Conservation (phyloP, 441 rosid species). For the Aleurites moluccanus region DNA sequence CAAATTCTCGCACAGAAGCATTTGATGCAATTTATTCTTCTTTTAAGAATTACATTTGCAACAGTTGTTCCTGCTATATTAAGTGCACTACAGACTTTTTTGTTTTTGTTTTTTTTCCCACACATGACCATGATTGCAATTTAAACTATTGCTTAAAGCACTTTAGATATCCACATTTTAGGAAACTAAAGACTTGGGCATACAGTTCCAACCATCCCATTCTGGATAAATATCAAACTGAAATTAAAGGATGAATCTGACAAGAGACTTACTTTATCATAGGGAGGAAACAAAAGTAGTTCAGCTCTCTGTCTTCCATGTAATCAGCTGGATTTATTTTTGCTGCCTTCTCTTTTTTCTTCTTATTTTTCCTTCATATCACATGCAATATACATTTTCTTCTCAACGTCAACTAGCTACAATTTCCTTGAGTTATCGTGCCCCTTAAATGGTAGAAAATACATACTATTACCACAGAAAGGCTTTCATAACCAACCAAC, state of each 20-base stretch:
- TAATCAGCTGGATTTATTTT: neutral
- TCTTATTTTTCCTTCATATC: neutral
- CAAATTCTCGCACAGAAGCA: neutral
- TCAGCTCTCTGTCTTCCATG: neutral
- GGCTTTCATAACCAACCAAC: neutral
- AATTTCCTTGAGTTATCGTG: neutral
- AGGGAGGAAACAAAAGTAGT: neutral
- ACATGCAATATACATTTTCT: neutral
- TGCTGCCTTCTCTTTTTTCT: neutral
- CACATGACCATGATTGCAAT: neutral
- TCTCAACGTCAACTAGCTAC: neutral
- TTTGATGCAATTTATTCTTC: neutral
- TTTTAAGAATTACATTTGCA: neutral
- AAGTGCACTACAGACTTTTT: neutral
- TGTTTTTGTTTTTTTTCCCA: neutral
- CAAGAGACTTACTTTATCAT: neutral
- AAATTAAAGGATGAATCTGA: constrained; percentile 1
- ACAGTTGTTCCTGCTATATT: neutral
- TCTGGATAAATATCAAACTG: constrained; percentile 1
- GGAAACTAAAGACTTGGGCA: neutral
- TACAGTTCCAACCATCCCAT: constrained; percentile 1
- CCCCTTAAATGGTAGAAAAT: neutral
- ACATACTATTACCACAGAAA: neutral
- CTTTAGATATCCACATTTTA: neutral
- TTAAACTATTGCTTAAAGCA: neutral